Percentiles rank a stretch among this genome's conserved stretches.
Conservation (phyloP, 306 rosid genomes). For the Inga oerstediana region DNA sequence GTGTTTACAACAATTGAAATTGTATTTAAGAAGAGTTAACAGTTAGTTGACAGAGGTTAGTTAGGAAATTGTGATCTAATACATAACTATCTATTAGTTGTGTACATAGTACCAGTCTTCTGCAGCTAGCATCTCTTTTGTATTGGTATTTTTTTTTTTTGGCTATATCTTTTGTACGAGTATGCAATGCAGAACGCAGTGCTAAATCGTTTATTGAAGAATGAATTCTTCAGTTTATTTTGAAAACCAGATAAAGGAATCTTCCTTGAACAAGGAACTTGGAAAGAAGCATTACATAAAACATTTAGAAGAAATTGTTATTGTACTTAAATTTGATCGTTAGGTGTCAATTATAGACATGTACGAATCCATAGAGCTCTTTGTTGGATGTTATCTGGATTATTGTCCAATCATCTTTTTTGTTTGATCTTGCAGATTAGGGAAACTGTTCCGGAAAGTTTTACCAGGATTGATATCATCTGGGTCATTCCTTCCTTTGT, state of each 20-base stretch:
- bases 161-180: background rate
- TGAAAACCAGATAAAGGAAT: background rate
- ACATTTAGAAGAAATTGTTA: background rate
- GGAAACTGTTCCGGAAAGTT: constrained; percentile 65
- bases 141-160: background rate
- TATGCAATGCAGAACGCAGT: background rate
- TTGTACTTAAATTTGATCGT: constrained; percentile 23
- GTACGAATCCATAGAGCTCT: background rate
- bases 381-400: constrained; percentile 7
- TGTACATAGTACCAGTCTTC: background rate
- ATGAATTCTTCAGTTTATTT: background rate
- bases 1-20: background rate
- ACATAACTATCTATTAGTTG: background rate
- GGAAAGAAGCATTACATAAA: constrained; percentile 10
- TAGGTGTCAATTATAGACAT: background rate
- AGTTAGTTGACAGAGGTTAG: background rate
- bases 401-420: constrained; percentile 26
- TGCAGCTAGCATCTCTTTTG: background rate
- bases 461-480: constrained; percentile 84
- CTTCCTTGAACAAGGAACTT: constrained; percentile 11
- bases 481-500: constrained; percentile 89
- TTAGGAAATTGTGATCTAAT: background rate
- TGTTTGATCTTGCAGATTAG: constrained; percentile 60
- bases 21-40: background rate
- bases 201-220: background rate